phyloP scores from a whole-genome alignment of 2,329 filamentous ascomycete genomes.

The Fusarium albosuccineum region DNA sequence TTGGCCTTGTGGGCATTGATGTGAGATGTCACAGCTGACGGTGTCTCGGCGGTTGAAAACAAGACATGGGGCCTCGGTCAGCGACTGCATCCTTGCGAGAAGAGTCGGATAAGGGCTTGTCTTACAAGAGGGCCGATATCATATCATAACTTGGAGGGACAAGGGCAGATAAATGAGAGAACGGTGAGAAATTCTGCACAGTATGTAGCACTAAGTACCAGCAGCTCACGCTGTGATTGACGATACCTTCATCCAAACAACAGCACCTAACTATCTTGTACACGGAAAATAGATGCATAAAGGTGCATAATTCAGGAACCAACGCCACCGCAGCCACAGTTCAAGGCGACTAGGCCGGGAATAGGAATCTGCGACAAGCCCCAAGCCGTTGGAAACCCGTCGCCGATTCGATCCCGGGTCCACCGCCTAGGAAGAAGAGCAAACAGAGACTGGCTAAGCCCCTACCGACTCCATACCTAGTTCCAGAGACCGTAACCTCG shows the following conservation, averaged over 20 bases:
- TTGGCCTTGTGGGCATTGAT: constrained; percentile 22
- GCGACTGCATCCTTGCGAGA: no score
- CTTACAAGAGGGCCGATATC: no score
- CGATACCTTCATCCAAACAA: no score
- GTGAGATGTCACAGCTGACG: constrained; percentile 26
- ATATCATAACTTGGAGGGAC: no score
- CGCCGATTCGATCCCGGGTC: constrained; percentile 29
- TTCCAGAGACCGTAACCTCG: constrained; percentile 29
- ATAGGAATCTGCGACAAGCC: constrained; percentile 29
- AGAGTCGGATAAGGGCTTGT: no score
- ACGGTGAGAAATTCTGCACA: no score
- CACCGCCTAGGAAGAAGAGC: constrained; percentile 11
- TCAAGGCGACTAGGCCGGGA: background rate
- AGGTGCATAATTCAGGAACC: background rate
- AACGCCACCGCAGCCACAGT: constrained; percentile 14
- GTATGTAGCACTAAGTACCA: no score
- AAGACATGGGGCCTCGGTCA: background rate
- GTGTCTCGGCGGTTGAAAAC: constrained; percentile 25
- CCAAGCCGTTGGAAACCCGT: constrained; percentile 25
- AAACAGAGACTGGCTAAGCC: constrained; percentile 8
- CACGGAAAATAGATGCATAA: no score
- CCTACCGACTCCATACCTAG: background rate
- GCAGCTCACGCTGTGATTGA: no score
- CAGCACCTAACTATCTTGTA: background rate
- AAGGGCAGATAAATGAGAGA: no score